Percentiles rank a stretch among this genome's conserved stretches.
phyloP scores from a whole-genome alignment of 805 yeast species.

The Candida hungchunana region DNA sequence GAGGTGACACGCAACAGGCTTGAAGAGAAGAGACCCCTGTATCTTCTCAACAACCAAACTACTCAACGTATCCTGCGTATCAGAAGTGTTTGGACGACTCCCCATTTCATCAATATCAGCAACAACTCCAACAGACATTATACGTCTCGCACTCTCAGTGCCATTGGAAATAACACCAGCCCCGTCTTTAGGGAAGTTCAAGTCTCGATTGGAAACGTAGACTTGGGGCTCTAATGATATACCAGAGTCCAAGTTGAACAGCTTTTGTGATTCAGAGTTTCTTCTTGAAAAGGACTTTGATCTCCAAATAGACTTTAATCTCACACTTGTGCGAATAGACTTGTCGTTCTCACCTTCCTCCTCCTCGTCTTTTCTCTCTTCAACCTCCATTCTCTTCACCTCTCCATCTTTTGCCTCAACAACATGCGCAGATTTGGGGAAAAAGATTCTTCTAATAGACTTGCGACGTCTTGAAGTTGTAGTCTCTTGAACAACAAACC shows the following conservation, averaged over 20 bases:
- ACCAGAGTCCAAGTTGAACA: constrained; percentile 25
- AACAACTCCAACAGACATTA: neutral
- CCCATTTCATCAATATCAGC: neutral
- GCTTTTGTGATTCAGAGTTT: neutral
- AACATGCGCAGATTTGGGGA: constrained; percentile 12
- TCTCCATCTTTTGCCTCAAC: too few species aligned
- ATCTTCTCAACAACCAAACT: constrained; percentile 8
- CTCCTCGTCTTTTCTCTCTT: constrained; percentile 1
- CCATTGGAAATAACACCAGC: constrained; percentile 6
- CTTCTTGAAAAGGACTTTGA: constrained; percentile 11
- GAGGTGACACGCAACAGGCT: constrained; percentile 12
- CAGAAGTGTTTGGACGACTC: neutral
- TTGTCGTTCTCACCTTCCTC: neutral
- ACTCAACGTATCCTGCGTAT: constrained; percentile 4
- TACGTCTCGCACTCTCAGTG: constrained; percentile 13
- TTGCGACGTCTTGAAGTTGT: constrained; percentile 6
- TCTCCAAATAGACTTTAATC: constrained; percentile 14
- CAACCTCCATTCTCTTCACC: neutral
- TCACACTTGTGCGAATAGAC: neutral
- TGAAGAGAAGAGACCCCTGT: neutral
- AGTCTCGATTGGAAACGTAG: constrained; percentile 10
- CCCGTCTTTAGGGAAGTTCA: constrained; percentile 6
- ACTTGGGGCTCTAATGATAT: constrained; percentile 21
- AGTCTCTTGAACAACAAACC: constrained; percentile 10
- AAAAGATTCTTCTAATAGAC: constrained; percentile 18